phyloP scores from a whole-genome alignment of 345 rosid species.

The Mallotus nudiflorus region DNA sequence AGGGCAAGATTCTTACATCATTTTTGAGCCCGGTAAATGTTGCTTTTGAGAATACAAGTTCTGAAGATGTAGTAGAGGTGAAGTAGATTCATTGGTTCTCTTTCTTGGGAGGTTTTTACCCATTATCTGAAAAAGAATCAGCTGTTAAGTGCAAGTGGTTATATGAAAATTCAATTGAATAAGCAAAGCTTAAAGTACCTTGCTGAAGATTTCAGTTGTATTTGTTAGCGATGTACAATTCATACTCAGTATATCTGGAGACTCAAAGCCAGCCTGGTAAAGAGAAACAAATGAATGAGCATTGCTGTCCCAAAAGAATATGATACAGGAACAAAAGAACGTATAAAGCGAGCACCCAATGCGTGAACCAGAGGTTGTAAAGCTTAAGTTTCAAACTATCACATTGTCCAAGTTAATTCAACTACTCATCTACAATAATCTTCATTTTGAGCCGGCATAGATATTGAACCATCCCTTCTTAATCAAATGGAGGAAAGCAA shows the following conservation, averaged over 20 bases:
- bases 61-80: constrained; percentile 66
- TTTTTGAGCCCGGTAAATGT: constrained; percentile 44
- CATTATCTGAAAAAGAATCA: constrained; percentile 51
- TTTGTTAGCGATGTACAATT: constrained; percentile 73
- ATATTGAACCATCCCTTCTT: too few relatives aligned
- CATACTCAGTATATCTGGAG: constrained; percentile 57
- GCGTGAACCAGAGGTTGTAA: neutral
- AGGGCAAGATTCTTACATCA: constrained; percentile 55
- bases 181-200: constrained; percentile 41
- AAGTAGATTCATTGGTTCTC: constrained; percentile 39
- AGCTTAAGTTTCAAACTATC: neutral
- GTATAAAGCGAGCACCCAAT: neutral
- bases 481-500: too few relatives aligned
- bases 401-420: neutral
- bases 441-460: neutral
- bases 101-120: constrained; percentile 36
- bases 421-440: neutral
- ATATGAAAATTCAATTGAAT: neutral
- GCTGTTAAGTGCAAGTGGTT: constrained; percentile 18
- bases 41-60: constrained; percentile 56
- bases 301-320: neutral
- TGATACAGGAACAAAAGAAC: neutral
- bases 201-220: constrained; percentile 69
- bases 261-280: constrained; percentile 49
- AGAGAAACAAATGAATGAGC: constrained; percentile 5